Base-by-base conservation (phyloP, 305 asterid genomes). In the Fraxinus sp. region DNA sequence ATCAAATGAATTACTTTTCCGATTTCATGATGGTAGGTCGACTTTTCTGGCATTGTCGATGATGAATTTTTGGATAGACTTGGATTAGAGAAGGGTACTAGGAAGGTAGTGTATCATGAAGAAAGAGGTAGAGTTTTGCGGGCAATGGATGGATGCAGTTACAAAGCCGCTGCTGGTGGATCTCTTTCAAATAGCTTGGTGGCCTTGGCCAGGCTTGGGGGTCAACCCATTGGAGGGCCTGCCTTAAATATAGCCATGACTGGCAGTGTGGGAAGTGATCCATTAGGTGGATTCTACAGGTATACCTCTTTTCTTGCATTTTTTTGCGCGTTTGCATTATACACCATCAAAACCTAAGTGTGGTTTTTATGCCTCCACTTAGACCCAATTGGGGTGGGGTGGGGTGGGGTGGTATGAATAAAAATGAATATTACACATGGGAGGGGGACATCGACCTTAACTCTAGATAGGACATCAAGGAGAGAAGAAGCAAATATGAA, bases 131-230 rank as follows among this genome's bases (percentile, higher is more conserved):
- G 92, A 84, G 94, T 94, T 84, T 89, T 96, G 79, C 89, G 90
- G 73, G 98, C 98, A 57, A 96, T 96, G 99, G 99, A 94, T 46
- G 98, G 98, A 80, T 91, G 99, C 90, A 94, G 89, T 92, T 96
- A 94, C 83, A 96, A 93, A 89, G 99, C 99, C 78, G 99, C 98
- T 46, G 98, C 99, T 36, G 99, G 99, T 81, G 99, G 99, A 39
- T 94, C 99, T 79, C 98, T 96, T 80, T 96, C 99, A 74, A 96
- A 96, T 85, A 94, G 92, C 66, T 87, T 94, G 78, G 98, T 93
- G 55, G 98, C 98, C 84, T 88, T 96, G 92, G 98, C 99, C 82
- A 92, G 98, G 91, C 99, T 96, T 85, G 99, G 99, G 62, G 90
- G 85, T 79, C 95, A 88, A 77, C 55, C 92, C 37, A 85, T 90